These are phyloP conservation scores for Penicillium sp. DNA, from an alignment of 2,329 filamentous ascomycete species.

Conservation along the genomic window DNA sequence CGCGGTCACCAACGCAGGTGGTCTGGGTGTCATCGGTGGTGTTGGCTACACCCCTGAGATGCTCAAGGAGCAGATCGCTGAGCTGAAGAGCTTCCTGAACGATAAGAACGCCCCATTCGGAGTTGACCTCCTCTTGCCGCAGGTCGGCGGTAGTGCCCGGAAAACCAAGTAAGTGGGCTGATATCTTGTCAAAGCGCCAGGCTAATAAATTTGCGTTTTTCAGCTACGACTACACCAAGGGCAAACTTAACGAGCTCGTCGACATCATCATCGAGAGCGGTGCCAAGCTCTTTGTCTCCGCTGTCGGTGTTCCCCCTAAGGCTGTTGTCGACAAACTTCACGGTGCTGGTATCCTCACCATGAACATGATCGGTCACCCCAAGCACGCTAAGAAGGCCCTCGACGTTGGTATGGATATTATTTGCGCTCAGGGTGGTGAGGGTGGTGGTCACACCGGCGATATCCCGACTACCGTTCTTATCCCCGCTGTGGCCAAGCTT, in stretches of 20 bases:
- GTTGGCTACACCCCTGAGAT: slow-evolving; percentile 91
- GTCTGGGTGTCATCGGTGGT: slow-evolving; percentile 92
- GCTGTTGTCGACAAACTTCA: slow-evolving; percentile 85
- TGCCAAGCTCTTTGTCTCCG: slow-evolving; percentile 90
- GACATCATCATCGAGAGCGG: slow-evolving; percentile 89
- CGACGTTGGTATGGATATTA: slow-evolving; percentile 85
- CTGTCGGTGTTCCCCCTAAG: slow-evolving; percentile 88
- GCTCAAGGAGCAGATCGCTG: slow-evolving; percentile 88
- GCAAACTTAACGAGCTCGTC: slow-evolving; percentile 85
- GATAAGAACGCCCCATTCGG: slow-evolving; percentile 95
- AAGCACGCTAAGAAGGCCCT: slow-evolving; percentile 98
- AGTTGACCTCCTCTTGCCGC: slow-evolving; percentile 85
- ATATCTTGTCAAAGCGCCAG: neutral
- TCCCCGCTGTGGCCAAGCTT: slow-evolving; percentile 81
- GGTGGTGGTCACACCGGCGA: slow-evolving; percentile 95
- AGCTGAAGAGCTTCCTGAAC: slow-evolving; percentile 79
- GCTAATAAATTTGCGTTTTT: slow-evolving; percentile 4
- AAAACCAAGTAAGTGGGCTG: slow-evolving; percentile 70
- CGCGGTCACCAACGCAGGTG: slow-evolving; percentile 93
- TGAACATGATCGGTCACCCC: slow-evolving; percentile 99
- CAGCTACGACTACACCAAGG: slow-evolving; percentile 99
- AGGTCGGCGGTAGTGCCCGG: slow-evolving; percentile 87
- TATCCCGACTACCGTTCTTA: slow-evolving; percentile 84
- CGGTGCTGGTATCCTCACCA: slow-evolving; percentile 80
- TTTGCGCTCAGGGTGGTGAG: slow-evolving; percentile 97